Evolutionary conservation across 495 filamentous ascomycete genomes (phyloP).

Genomic region (Astrocystis sublimbata): DNA sequence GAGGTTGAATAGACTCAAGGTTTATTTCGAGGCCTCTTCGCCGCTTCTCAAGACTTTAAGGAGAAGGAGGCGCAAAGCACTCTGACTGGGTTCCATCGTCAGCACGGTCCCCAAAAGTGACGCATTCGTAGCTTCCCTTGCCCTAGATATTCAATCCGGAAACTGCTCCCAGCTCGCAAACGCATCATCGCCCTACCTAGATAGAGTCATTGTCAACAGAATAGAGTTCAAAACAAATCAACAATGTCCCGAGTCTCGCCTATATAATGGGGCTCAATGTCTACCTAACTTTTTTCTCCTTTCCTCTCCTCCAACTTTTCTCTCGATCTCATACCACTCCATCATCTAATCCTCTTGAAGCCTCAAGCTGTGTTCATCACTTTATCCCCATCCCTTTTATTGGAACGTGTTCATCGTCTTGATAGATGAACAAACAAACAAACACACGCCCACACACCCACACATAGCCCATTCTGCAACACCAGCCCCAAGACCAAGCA

Average conservation of each 20-base stretch:
- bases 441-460: not conserved
- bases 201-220: not conserved
- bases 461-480: slow-evolving; percentile 7
- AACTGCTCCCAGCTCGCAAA: not conserved
- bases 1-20: slow-evolving; percentile 6
- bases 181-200: not conserved
- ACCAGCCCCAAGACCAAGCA: slow-evolving; percentile 7
- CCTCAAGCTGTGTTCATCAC: slow-evolving; percentile 3
- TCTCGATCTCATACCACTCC: not conserved
- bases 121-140: slow-evolving; percentile 4
- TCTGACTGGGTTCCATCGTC: slow-evolving; percentile 7
- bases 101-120: slow-evolving; percentile 3
- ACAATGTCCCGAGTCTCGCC: not conserved
- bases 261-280: not conserved
- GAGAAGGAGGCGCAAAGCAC: slow-evolving; percentile 8
- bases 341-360: slow-evolving; percentile 6
- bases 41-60: slow-evolving; percentile 10
- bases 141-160: not conserved
- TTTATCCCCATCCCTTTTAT: slow-evolving; percentile 7
- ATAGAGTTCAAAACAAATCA: no score
- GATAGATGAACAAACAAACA: not conserved
- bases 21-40: slow-evolving; percentile 8
- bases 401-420: slow-evolving; percentile 46
- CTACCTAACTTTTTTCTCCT: not conserved
- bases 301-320: slow-evolving; percentile 4